Percentiles rank a stretch among this genome's conserved stretches.
These are phyloP conservation scores for Vaccinium macrocarpon DNA, from an alignment of 148 eudicot species.

Conservation along the genomic window DNA sequence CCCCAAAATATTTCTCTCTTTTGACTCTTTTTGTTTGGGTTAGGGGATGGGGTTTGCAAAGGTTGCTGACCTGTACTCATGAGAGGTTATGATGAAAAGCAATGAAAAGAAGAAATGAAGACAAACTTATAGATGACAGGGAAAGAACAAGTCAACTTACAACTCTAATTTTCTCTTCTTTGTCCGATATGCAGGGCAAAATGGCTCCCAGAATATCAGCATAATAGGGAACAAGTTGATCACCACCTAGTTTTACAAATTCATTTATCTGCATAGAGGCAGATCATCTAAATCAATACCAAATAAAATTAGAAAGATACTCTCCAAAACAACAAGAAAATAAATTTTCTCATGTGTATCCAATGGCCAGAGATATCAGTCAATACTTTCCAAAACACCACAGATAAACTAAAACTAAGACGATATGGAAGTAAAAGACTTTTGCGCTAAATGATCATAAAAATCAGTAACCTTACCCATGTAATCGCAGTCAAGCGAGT, in stretches of 20 bases:
- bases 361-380: slow-evolving; percentile 7
- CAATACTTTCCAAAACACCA: slow-evolving; percentile 2
- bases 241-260: slow-evolving; percentile 95
- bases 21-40: not conserved
- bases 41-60: not conserved
- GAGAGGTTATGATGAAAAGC: not conserved
- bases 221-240: slow-evolving; percentile 91
- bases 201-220: slow-evolving; percentile 95
- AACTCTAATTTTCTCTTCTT: slow-evolving; percentile 95
- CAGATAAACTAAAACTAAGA: slow-evolving; percentile 13
- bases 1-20: not conserved
- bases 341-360: not conserved
- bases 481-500: slow-evolving; percentile 96
- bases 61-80: not conserved
- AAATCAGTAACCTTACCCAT: slow-evolving; percentile 59
- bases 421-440: not conserved
- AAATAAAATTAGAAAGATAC: not conserved
- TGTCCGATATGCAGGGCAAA: slow-evolving; percentile 93
- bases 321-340: not conserved
- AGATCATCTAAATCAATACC: slow-evolving; percentile 8
- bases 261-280: slow-evolving; percentile 74
- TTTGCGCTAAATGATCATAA: not conserved
- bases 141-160: slow-evolving; percentile 42
- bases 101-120: not conserved
- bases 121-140: not conserved